A percentile compares a stretch with the other conserved stretches of the same genome.
Evolutionary conservation across 495 filamentous ascomycete genomes (phyloP).

Genomic region (Penicillium soppii): DNA sequence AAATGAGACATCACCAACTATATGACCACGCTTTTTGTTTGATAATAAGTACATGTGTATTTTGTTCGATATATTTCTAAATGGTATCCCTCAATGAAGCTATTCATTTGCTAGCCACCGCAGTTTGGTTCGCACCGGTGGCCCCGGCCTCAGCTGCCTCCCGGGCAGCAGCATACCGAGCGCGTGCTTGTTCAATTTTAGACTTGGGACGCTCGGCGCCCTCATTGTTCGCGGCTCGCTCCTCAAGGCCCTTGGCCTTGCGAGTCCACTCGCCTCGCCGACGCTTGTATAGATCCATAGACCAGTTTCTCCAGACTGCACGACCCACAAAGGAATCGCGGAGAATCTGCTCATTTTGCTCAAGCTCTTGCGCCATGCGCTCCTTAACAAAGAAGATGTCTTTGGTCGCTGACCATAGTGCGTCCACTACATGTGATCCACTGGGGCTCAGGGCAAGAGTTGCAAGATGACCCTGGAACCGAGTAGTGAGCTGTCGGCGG

Average conservation of each 20-base stretch:
- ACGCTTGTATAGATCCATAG: conserved; percentile 79
- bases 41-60: conserved; percentile 6
- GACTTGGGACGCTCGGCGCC: conserved; percentile 40
- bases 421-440: conserved; percentile 78
- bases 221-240: conserved; percentile 16
- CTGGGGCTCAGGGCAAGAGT: conserved; percentile 67
- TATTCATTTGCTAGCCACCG: conserved; percentile 1
- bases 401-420: conserved; percentile 66
- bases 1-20: neutral
- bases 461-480: conserved; percentile 57
- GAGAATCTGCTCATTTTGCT: conserved; percentile 60
- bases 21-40: conserved; percentile 3
- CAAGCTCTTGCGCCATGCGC: conserved; percentile 63
- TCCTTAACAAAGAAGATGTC: conserved; percentile 67
- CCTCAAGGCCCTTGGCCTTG: conserved; percentile 57
- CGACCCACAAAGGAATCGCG: conserved; percentile 74
- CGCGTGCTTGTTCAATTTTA: conserved; percentile 48
- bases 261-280: conserved; percentile 67
- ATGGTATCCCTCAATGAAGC: neutral
- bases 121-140: conserved; percentile 3
- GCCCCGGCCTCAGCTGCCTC: conserved; percentile 15
- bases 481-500: conserved; percentile 61
- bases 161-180: conserved; percentile 41
- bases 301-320: conserved; percentile 89
- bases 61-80: neutral